phyloP scores from a whole-genome alignment of 2,329 filamentous ascomycete species.

The Alternaria atra region DNA sequence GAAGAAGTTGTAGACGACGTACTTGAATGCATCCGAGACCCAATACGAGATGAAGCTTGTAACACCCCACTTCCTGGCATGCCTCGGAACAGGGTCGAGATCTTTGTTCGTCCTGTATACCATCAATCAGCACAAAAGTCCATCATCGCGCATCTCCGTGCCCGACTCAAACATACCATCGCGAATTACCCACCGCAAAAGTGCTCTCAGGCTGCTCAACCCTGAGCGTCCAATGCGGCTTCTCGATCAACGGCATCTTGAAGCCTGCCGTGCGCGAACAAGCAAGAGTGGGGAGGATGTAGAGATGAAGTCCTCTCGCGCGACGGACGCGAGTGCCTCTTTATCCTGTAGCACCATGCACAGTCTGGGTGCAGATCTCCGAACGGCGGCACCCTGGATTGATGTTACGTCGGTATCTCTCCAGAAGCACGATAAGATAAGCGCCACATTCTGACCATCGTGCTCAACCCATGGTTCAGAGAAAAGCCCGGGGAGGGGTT shows the following conservation, averaged over 20 bases:
- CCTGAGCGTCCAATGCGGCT: constrained; percentile 50
- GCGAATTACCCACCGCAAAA: constrained; percentile 54
- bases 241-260: constrained; percentile 46
- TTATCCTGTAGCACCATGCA: constrained; percentile 6
- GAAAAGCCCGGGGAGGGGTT: background rate
- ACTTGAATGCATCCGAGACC: constrained; percentile 63
- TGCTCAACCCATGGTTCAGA: constrained; percentile 1
- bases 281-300: background rate
- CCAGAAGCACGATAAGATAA: constrained; percentile 10
- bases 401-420: constrained; percentile 9
- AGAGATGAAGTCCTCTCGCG: background rate
- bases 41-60: constrained; percentile 61
- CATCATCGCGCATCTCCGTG: background rate
- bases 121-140: background rate
- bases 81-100: constrained; percentile 58
- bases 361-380: constrained; percentile 10
- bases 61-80: constrained; percentile 58
- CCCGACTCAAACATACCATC: constrained; percentile 39
- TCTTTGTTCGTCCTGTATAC: constrained; percentile 57
- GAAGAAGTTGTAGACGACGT: background rate
- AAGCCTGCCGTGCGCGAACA: background rate
- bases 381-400: background rate
- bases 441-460: background rate
- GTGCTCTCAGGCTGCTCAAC: constrained; percentile 58
- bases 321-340: constrained; percentile 8